Evolutionary conservation across 495 filamentous ascomycete genomes (phyloP).

Genomic region (Rostrohypoxylon terebratum): DNA sequence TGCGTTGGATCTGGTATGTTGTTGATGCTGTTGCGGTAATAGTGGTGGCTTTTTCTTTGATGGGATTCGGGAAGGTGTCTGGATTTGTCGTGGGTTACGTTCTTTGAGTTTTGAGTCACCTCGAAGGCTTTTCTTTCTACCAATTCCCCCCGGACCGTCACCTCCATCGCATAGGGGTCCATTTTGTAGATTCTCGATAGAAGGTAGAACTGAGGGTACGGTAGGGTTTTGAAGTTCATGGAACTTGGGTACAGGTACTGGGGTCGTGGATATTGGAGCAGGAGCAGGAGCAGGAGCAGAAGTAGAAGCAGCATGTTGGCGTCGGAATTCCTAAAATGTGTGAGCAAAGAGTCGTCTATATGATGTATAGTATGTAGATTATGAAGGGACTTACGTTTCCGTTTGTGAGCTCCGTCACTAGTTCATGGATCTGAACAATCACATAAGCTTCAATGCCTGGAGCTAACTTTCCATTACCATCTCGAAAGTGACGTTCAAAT

Average conservation of each 20-base stretch:
- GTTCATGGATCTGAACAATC: conserved; percentile 29
- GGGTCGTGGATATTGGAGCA: background rate
- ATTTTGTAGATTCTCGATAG: conserved; percentile 17
- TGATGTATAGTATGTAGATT: background rate
- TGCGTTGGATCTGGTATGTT: conserved; percentile 36
- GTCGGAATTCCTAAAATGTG: conserved; percentile 31
- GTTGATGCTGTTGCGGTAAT: conserved; percentile 34
- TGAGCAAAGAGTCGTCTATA: conserved; percentile 5
- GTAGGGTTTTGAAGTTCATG: background rate
- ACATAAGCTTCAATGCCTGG: conserved; percentile 28
- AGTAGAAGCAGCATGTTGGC: too few relatives aligned
- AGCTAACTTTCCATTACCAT: conserved; percentile 36
- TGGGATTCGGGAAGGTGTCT: background rate
- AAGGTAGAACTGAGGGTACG: conserved; percentile 10
- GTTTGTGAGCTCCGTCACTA: conserved; percentile 28
- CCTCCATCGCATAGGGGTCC: background rate
- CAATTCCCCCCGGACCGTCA: background rate
- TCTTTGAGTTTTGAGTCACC: background rate
- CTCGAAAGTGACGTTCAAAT: conserved; percentile 40
- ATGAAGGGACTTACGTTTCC: conserved; percentile 32
- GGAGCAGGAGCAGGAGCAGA: too few relatives aligned
- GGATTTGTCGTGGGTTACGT: background rate
- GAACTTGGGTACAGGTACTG: background rate
- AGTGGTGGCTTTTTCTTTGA: conserved; percentile 11
- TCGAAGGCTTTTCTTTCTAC: background rate